Evolutionary conservation across 305 asterid genomes (phyloP), one percentile per base, ranked within the genome.

Genomic region (Plantago coronopus): DNA sequence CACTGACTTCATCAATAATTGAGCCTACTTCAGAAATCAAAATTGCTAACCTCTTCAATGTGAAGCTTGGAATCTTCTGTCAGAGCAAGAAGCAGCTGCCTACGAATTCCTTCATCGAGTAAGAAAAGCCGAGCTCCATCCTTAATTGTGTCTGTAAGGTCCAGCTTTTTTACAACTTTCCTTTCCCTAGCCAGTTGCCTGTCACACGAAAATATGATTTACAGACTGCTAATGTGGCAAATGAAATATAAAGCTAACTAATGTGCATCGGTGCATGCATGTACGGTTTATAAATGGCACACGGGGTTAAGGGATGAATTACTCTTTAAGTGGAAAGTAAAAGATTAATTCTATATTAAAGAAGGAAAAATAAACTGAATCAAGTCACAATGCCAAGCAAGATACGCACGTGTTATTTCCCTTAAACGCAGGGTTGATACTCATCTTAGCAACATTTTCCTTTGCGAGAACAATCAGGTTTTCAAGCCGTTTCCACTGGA

Each of bases 1-100:
- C 55, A 53, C 27, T 66, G 69, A 48, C 31, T 62, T 54, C 21
- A 12, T 16, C 46, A 66, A 44, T 63, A 16, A 23, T 5, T 22
- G 44, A 59, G 18, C 62, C 16, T 29, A 54, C 14, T 34, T 21
- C 8, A 3, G 51, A 58, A 34, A 12, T 3, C 40, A 34, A 38
- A 38, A 58, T 42, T 23, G 67, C 80, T 50, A 69, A 91, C 98
- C 91, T 91, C 98, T 73, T 89, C 87, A 74, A 89, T 59, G 50
- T 91, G 98, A 67, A 91, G 98, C 78, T 91, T 91, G 73, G 96
- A 91, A 75, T 91, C 98, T 81, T 91, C 98, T 0, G 98, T 91
- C 11, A 91, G 77, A 66, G 98, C 98, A 72, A 91, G 96, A 63
- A 91, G 86, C 67, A 91, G 98, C 83, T 86, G 70, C 81, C 97